Percentiles rank a stretch among this genome's conserved stretches.
These are phyloP conservation scores for Galerina sulciceps DNA, from an alignment of 768 basidiomycete genomes.

Conservation along the genomic window DNA sequence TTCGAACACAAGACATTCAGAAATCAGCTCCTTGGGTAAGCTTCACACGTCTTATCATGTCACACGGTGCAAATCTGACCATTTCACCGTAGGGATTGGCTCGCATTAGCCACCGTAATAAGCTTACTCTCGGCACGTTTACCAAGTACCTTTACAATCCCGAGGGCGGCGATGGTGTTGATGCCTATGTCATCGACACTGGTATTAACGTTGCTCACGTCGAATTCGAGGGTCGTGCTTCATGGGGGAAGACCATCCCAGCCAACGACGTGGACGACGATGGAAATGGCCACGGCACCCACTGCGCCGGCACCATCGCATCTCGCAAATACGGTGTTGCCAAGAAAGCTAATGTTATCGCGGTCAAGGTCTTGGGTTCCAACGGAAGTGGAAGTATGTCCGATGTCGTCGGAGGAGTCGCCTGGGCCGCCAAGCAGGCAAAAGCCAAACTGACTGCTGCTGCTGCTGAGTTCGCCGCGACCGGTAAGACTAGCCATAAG, in stretches of 20 bases:
- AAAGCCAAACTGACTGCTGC: constrained; percentile 61
- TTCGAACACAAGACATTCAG: constrained; percentile 76
- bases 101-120: constrained; percentile 86
- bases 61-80: constrained; percentile 14
- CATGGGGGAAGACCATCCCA: constrained; percentile 94
- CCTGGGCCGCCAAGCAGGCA: constrained; percentile 70
- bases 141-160: constrained; percentile 75
- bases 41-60: constrained; percentile 1
- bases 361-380: constrained; percentile 93
- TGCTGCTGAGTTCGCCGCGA: constrained; percentile 64
- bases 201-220: constrained; percentile 87
- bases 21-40: constrained; percentile 85
- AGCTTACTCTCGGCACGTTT: constrained; percentile 82
- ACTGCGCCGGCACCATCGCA: constrained; percentile 97
- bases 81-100: constrained; percentile 80
- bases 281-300: constrained; percentile 94
- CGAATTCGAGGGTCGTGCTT: constrained; percentile 89
- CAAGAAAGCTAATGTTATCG: constrained; percentile 87
- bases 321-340: constrained; percentile 93
- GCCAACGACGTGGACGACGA: constrained; percentile 83
- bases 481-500: constrained; percentile 84
- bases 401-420: constrained; percentile 89
- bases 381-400: constrained; percentile 95
- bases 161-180: constrained; percentile 88
- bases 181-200: constrained; percentile 88